Evolutionary conservation across 169 alveolate genomes (phyloP), one percentile per base, ranked within the genome.

Genomic region (Plasmodium reichenowi): DNA sequence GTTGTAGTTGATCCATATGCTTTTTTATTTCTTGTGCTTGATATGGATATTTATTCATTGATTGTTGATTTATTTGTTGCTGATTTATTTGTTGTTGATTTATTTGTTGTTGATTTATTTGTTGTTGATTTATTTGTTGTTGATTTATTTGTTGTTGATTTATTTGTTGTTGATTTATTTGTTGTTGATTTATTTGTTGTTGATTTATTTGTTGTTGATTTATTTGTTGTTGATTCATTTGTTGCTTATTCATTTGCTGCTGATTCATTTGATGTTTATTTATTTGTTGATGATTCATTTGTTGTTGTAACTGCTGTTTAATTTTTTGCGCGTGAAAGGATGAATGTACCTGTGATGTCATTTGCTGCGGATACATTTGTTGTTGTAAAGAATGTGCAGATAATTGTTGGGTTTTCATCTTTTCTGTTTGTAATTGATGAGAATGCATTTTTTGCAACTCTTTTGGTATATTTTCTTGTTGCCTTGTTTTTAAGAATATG

Each of bases 1-100:
- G 75, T 45, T 76, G 89, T 63, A 76, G 22, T 13, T 76, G 89
- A 12, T 76, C 89, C 89, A 76, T 76, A 64, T 76, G 89, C 29
- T 64, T 76, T 58, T 76, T 76, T 72, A 76, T 29, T 45, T 76
- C 89, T 38, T 76, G 75, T 32, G 52, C 58, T 43, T 76, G 78
- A 50, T 26, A 48, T 24, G 64, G 89, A 10, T 59, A 45, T 43
- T 76, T 63, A 10, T 64, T 64, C 89, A 76, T 76, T 24, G 63
- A 67, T 15, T 54, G 52, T 72, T 72, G 86, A 48, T 72, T 52
- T 22, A 72, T 29, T 59, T 72, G 86, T n/a, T 70, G 78, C 0
- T 9, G 10, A 32, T 70, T 58, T 4, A 70, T 20, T 22, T 72
- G 86, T 5, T 50, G 86, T 45, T 54, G 22, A 38, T 6, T 8